Conservation (phyloP, 805 yeast species). For the Grigorovia yakushimaensis region DNA sequence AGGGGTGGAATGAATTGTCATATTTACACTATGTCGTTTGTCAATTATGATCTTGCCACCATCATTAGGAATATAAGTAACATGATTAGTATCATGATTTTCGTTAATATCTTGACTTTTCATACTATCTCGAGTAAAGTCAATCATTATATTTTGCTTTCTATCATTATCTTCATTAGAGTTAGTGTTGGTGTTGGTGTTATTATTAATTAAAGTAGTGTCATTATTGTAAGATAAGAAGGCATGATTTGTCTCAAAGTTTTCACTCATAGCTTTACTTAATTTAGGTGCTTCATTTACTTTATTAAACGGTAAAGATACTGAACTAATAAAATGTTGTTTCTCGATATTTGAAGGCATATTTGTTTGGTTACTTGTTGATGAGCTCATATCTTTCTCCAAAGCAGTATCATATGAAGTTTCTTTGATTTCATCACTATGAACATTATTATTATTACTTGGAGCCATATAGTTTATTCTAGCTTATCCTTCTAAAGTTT, state of each 20-base stretch:
- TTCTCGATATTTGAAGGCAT: background rate
- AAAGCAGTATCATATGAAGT: background rate
- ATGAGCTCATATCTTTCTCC: background rate
- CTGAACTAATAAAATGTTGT: background rate
- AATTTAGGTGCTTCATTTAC: background rate
- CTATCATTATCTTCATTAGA: background rate
- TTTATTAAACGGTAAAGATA: background rate
- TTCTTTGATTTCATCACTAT: background rate
- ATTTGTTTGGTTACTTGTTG: background rate
- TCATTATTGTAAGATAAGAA: background rate
- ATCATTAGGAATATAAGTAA: background rate
- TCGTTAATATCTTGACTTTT: background rate
- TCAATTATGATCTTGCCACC: background rate
- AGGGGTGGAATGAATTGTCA: background rate
- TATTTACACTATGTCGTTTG: background rate
- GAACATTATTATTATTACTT: background rate
- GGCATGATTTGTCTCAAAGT: no score
- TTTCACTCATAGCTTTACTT: background rate
- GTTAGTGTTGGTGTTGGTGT: background rate
- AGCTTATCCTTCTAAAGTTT: background rate
- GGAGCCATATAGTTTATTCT: background rate
- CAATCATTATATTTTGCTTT: no score
- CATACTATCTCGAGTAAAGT: background rate
- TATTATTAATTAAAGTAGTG: background rate
- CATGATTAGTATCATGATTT: background rate